Evolutionary conservation across 495 filamentous ascomycete species (phyloP).

Genomic region (Penicillium robsamsonii): DNA sequence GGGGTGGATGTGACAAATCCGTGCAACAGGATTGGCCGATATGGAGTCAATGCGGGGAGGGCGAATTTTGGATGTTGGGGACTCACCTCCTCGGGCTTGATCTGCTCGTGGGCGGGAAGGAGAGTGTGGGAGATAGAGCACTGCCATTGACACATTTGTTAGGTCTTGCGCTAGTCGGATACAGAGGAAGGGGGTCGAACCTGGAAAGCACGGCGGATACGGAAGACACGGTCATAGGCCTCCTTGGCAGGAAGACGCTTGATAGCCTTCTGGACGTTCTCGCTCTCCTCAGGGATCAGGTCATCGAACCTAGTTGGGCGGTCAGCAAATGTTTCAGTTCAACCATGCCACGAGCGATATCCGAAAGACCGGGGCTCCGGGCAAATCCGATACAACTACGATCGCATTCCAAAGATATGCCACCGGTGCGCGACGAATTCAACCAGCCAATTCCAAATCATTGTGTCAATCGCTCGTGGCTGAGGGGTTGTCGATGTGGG

Average conservation of each 20-base stretch:
- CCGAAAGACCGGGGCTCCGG: slow-evolving; percentile 22
- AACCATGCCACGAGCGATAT: slow-evolving; percentile 16
- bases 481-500: slow-evolving; percentile 13
- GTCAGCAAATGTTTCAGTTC: slow-evolving; percentile 18
- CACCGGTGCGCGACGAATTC: neutral
- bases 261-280: slow-evolving; percentile 78
- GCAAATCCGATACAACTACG: slow-evolving; percentile 16
- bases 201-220: slow-evolving; percentile 92
- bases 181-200: slow-evolving; percentile 41
- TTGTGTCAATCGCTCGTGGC: slow-evolving; percentile 16
- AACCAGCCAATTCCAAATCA: slow-evolving; percentile 1
- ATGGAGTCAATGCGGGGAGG: slow-evolving; percentile 27
- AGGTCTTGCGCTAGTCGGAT: slow-evolving; percentile 15
- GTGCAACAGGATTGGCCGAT: slow-evolving; percentile 43
- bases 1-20: slow-evolving; percentile 41
- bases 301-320: slow-evolving; percentile 72
- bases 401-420: slow-evolving; percentile 6
- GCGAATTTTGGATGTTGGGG: slow-evolving; percentile 18
- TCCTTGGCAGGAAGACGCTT: slow-evolving; percentile 87
- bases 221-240: slow-evolving; percentile 94
- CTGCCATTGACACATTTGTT: slow-evolving; percentile 43
- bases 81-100: slow-evolving; percentile 68
- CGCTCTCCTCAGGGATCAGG: slow-evolving; percentile 86
- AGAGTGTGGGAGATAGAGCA: slow-evolving; percentile 82
- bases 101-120: slow-evolving; percentile 79